Base-by-base conservation (phyloP, 2,329 filamentous ascomycete species). In the Alternaria viburni region DNA sequence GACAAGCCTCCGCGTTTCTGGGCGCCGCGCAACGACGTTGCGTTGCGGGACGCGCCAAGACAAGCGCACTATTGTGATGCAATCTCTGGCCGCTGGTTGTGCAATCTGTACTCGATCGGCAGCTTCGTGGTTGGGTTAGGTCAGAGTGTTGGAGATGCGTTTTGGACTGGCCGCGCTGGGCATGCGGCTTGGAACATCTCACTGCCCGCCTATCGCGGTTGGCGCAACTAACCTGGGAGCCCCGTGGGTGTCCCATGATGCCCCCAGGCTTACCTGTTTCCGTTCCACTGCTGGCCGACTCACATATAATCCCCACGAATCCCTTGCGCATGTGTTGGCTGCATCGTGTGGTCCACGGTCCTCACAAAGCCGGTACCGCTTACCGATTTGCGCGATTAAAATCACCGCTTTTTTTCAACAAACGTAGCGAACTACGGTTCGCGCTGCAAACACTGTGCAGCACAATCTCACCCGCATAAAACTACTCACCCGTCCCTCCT, bases 1-100 rank as follows among this genome's bases (percentile, higher is more conserved):
- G 65, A 65, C 62, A 67, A 67, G 65, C 65, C 55, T 67, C 65
- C 62, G 65, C 56, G 44, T 54, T 45, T 44, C 65, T 65, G 19
- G 65, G 62, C 65, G 62, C 59, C 51, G 58, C 65, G 64, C 56
- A 50, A 55, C 41, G 28, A 25, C 45, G 49, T 59, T 62, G 62
- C 59, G 59, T 52, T 52, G 45, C 41, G 49, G 54, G 56, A 46
- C 41, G 32, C 26, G 59, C 65, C 58, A 65, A 65, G 59, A 30
- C n/a, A 21, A 15, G 55, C 47, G 44, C 59, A 46, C 32, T 46
- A 26, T 49, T 15, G 59, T 58, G 54, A 52, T 62, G 54, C 47
- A 59, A 46, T 49, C 44, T 59, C 26, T 54, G 30, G 41, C 21
- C 56, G 28, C 32, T 23, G 10, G 41, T 49, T 51, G 56, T 62